phyloP scores from a whole-genome alignment of 2,329 filamentous ascomycete species.

The Clathrospora elynae region DNA sequence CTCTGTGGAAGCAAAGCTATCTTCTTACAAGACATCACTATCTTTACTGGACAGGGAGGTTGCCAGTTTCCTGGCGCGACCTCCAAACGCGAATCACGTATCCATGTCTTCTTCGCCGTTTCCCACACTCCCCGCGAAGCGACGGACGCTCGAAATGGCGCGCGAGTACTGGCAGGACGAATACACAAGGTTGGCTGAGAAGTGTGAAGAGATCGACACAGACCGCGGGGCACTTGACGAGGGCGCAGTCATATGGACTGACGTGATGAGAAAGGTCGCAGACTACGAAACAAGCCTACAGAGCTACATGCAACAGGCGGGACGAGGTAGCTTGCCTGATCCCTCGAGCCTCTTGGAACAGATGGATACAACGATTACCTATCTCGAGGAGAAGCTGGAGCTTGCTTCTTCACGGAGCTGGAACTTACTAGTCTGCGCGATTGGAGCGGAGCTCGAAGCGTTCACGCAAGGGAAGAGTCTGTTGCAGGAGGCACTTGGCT shows the following conservation, averaged over 20 bases:
- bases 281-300: constrained; percentile 69
- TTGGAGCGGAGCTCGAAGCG: constrained; percentile 74
- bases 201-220: constrained; percentile 61
- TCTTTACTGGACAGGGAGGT: constrained; percentile 69
- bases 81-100: constrained; percentile 51
- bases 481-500: constrained; percentile 52
- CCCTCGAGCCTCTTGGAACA: constrained; percentile 40
- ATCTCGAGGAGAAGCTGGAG: constrained; percentile 61
- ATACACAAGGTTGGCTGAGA: constrained; percentile 59
- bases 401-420: constrained; percentile 67
- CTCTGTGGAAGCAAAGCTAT: constrained; percentile 70
- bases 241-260: constrained; percentile 69
- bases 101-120: constrained; percentile 55
- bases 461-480: constrained; percentile 66
- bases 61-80: constrained; percentile 62
- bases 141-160: constrained; percentile 72
- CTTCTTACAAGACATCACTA: constrained; percentile 71
- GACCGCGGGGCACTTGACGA: constrained; percentile 70
- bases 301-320: constrained; percentile 55
- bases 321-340: constrained; percentile 23
- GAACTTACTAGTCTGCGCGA: constrained; percentile 76
- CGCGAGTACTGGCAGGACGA: constrained; percentile 73
- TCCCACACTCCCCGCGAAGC: constrained; percentile 64
- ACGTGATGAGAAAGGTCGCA: constrained; percentile 63
- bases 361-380: constrained; percentile 62